Base-by-base conservation (phyloP, 495 filamentous ascomycete genomes). In the Daldinia childiae region DNA sequence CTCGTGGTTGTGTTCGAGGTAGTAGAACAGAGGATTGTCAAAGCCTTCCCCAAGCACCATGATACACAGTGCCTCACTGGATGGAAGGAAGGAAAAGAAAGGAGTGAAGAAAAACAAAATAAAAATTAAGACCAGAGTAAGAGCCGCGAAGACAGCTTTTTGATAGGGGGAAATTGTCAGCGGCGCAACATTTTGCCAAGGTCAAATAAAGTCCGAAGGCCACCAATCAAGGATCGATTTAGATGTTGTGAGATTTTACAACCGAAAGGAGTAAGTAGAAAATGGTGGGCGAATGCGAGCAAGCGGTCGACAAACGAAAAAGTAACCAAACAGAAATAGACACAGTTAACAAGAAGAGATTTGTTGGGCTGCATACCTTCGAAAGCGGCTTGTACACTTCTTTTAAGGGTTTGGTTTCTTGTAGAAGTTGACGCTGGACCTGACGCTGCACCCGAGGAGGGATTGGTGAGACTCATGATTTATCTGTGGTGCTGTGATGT, bases 341-440 rank as follows among this genome's bases (percentile, higher is more conserved):
- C 45, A 62, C 19, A 29, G 36, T 52, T 26, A 45, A 34, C 36
- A 64, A 56, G 39, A 56, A 30, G 45, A 50, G 14, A 29, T 50
- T 19, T 51, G 17, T 58, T 26, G 50, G 41, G 24, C 12, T 62
- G 66, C 80, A 79, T 88, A 94, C 92, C 92, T 86, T 94, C 91
- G 81, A 93, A 92, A 67, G 88, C 87, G 69, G 89, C 87, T 83
- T 92, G 90, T 70, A 92, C 87, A 72, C 85, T 91, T 79, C 89
- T 86, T 83, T 93, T 93, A 69, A 92, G 81, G 67, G 80, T 86
- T 77, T 89, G 87, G 66, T 78, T 85, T 55, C 79, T 74, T n/a
- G 74, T 74, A 58, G 79, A 79, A 55, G 66, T 76, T 58, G 82
- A 82, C 29, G 79, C 80, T 58, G 81, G 80, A 30, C 80, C 82